Conservation (phyloP, 225 moss, liverwort and hornwort species). For the Ulota crispa region DNA sequence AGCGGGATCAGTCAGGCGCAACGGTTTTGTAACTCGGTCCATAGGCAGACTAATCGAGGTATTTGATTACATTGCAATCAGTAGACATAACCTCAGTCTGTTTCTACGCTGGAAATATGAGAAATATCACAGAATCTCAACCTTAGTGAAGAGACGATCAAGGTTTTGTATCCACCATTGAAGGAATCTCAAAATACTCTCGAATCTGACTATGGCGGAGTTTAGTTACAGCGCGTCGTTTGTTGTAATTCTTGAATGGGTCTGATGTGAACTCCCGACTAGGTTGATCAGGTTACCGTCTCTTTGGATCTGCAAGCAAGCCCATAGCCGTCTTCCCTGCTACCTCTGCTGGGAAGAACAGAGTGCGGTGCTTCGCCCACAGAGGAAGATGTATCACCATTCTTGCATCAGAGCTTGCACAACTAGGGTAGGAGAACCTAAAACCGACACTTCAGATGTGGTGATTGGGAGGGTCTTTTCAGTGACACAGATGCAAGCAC, state of each 20-base stretch:
- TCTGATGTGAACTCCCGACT: background rate
- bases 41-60: too few species aligned
- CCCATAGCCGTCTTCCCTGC: conserved; percentile 7
- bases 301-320: conserved; percentile 11
- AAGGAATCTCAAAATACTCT: background rate
- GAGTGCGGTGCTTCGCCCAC: conserved; percentile 26
- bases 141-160: background rate
- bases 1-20: too few species aligned
- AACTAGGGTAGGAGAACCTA: too few species aligned
- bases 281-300: background rate
- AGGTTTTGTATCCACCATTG: background rate
- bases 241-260: background rate
- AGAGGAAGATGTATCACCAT: conserved; percentile 27
- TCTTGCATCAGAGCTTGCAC: background rate
- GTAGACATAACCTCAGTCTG: too few species aligned
- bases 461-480: too few species aligned
- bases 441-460: too few species aligned
- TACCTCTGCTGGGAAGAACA: conserved; percentile 22
- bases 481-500: too few species aligned
- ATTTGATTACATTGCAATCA: background rate
- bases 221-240: background rate
- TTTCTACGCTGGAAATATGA: too few species aligned
- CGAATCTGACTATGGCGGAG: background rate
- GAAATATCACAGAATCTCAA: too few species aligned
- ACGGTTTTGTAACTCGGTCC: background rate